These are phyloP conservation scores for Zasmidium angulare DNA, from an alignment of 2,329 filamentous ascomycete species.

Conservation along the genomic window DNA sequence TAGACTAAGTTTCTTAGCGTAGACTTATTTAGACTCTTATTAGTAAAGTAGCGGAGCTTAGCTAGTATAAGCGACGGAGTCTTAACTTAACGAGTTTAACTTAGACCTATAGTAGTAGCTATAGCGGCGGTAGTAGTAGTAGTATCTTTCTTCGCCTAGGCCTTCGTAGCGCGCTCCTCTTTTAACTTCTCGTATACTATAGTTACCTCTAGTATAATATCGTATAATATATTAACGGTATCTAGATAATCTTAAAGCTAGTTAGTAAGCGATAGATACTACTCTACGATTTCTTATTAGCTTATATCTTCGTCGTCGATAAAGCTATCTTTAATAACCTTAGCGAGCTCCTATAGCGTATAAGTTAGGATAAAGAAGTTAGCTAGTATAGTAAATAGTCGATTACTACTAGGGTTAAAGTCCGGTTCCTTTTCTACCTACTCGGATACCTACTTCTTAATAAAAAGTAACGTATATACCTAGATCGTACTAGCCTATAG, in stretches of 20 bases:
- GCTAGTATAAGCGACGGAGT: neutral
- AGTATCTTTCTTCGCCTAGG: neutral
- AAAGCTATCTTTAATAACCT: neutral
- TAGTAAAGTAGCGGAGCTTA: neutral
- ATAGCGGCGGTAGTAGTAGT: neutral
- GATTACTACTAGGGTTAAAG: neutral
- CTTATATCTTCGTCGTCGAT: neutral
- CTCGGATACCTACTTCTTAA: neutral
- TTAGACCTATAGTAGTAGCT: neutral
- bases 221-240: neutral
- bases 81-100: neutral
- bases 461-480: neutral
- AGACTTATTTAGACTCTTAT: neutral
- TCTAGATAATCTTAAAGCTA: neutral
- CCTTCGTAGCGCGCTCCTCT: neutral
- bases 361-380: neutral
- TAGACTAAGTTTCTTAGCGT: too few species aligned
- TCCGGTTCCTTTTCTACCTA: neutral
- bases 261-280: neutral
- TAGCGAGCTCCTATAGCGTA: neutral
- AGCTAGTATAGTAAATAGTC: neutral
- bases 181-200: neutral
- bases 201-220: neutral
- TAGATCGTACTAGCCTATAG: neutral
- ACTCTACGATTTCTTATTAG: neutral